These are phyloP conservation scores for Trichoderma afroharzianum DNA, from an alignment of 2,329 filamentous ascomycete genomes.

Conservation along the genomic window DNA sequence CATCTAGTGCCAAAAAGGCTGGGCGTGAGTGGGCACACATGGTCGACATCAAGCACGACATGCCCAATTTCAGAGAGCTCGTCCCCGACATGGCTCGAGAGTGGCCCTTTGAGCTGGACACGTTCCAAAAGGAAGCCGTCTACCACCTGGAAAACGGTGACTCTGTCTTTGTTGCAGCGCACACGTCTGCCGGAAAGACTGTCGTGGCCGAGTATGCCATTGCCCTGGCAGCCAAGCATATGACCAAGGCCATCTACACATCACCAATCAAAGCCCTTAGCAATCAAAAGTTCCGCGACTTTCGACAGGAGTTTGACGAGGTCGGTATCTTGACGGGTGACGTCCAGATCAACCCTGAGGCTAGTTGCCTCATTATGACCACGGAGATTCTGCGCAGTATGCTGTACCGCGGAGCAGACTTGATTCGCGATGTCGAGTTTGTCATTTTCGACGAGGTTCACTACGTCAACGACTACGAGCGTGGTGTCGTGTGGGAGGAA, in stretches of 20 bases:
- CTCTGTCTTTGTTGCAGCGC: constrained; percentile 95
- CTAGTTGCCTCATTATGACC: constrained; percentile 98
- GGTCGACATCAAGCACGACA: constrained; percentile 90
- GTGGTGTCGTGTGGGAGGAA: constrained; percentile 98
- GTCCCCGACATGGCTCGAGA: constrained; percentile 95
- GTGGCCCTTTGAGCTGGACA: constrained; percentile 96
- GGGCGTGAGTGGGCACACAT: constrained; percentile 96
- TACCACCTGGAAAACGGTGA: constrained; percentile 96
- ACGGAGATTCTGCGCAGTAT: constrained; percentile 97
- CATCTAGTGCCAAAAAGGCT: constrained; percentile 67
- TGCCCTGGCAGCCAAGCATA: constrained; percentile 91
- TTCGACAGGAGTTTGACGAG: constrained; percentile 84
- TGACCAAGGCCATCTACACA: constrained; percentile 99
- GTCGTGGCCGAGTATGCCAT: constrained; percentile 98
- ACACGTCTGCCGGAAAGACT: constrained; percentile 96
- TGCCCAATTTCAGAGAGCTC: constrained; percentile 88
- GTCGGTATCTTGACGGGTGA: constrained; percentile 96
- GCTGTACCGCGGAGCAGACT: constrained; percentile 91
- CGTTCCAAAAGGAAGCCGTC: constrained; percentile 96
- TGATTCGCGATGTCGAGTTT: constrained; percentile 96
- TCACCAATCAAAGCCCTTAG: constrained; percentile 97
- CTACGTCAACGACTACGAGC: constrained; percentile 93
- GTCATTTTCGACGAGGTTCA: constrained; percentile 99
- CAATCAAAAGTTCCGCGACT: constrained; percentile 98
- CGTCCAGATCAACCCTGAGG: constrained; percentile 95